Base-by-base conservation (phyloP, 140 eudicot species). In the Bidens hawaiensis region DNA sequence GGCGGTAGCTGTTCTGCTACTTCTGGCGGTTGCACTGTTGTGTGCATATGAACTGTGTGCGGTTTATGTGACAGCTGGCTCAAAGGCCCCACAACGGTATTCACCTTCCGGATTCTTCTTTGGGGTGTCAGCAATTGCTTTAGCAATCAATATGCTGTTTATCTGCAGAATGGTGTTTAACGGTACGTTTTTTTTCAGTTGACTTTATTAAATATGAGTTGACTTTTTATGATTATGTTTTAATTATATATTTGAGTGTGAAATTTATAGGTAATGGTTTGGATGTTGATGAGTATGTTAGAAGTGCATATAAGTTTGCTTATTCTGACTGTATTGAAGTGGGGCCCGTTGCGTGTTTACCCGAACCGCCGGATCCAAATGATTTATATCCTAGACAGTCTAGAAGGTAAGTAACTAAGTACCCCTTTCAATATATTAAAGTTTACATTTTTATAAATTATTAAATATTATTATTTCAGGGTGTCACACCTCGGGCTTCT, bases 31-130 rank as follows among this genome's bases (percentile, higher is more conserved):
- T 75, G 90, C 90, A 14, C 71, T 93, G 69, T 95, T 93, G 42
- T 93, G 97, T 65, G 90, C 95, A 25, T 93, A 88, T 27, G 99
- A 93, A 64, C 81, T 93, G 55, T 93, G 97, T 76, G 97, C 99
- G 41, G 97, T 88, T 18, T 93, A 93, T 74, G 94, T 93, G 22
- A 88, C 99, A 46, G 95, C 97, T 47, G 99, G 99, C 21, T 81
- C 82, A 21, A 88, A 81, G 68, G 94, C 99, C 42, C 86, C 90
- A 18, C 87, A 93, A 40, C 79, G 94, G 14, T 93, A 93, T 79
- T 88, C 99, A 48, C 90, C 99, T 68, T 93, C 97, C 2, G 99
- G 99, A 15, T 93, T 93, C 77, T 93, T 93, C 84, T 93, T 93
- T 79, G 95, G 99, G 65, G 99, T 93, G 34, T 93, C 99, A 16